These are phyloP conservation scores for Eimeria necatrix DNA, from an alignment of 169 alveolate genomes.

Conservation along the genomic window DNA sequence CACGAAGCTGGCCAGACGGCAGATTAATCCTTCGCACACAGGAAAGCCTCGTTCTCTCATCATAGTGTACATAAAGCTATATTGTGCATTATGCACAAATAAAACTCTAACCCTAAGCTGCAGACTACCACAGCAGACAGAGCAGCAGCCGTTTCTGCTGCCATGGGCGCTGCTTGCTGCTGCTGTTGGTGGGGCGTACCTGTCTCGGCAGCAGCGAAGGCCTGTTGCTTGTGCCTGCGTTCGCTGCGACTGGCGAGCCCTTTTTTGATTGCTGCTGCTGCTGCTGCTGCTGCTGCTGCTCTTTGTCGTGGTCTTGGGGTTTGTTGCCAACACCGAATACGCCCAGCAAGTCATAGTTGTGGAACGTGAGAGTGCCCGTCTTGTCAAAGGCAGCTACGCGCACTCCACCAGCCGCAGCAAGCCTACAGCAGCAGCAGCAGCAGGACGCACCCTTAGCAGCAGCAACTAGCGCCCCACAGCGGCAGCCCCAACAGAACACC, in stretches of 20 bases:
- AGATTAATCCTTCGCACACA: background rate
- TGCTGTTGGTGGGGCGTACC: conserved; percentile 1
- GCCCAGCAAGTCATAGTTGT: conserved; percentile 92
- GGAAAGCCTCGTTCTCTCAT: too few species aligned
- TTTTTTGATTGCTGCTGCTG: conserved; percentile 11
- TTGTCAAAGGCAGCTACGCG: conserved; percentile 97
- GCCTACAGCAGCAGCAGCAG: conserved; percentile 30
- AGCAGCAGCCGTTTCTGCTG: background rate
- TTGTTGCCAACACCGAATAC: conserved; percentile 82
- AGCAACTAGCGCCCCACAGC: background rate
- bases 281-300: conserved; percentile 21
- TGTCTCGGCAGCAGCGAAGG: conserved; percentile 28
- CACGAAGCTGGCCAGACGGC: background rate
- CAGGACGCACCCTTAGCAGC: background rate
- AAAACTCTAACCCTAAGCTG: background rate
- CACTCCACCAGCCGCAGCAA: conserved; percentile 81
- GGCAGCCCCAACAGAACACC: conserved; percentile 71
- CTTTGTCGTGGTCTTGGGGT: conserved; percentile 31
- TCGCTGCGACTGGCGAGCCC: background rate
- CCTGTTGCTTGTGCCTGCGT: background rate
- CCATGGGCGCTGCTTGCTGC: background rate
- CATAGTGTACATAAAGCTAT: too few species aligned
- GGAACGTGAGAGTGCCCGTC: conserved; percentile 99
- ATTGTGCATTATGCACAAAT: background rate
- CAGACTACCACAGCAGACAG: background rate